Conservation (phyloP, 2,329 filamentous ascomycete species). For the Waltergamsia citrina region DNA sequence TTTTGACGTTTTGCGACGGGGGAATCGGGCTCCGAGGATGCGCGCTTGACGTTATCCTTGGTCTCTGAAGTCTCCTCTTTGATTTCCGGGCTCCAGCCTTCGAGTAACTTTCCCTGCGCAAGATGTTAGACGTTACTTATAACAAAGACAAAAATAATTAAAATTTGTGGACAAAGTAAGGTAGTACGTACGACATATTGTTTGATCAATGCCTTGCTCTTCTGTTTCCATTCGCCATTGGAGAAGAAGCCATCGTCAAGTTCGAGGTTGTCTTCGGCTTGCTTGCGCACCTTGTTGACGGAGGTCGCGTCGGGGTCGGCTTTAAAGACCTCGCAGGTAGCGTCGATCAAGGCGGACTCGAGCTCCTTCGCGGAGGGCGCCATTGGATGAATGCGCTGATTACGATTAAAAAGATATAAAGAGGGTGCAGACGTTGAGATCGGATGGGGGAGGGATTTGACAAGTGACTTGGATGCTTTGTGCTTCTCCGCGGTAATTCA, state of each 20-base stretch:
- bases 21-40: constrained; percentile 21
- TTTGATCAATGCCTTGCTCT: constrained; percentile 49
- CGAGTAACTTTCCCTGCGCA: constrained; percentile 23
- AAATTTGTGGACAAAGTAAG: too few species aligned
- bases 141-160: too few species aligned
- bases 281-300: constrained; percentile 47
- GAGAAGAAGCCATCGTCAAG: constrained; percentile 43
- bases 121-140: too few species aligned
- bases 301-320: constrained; percentile 36
- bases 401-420: constrained; percentile 88
- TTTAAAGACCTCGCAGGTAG: constrained; percentile 35
- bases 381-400: constrained; percentile 70
- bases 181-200: constrained; percentile 36
- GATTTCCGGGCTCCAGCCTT: constrained; percentile 21
- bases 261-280: constrained; percentile 35
- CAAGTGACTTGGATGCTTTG: too few species aligned
- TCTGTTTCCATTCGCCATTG: constrained; percentile 42
- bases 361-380: constrained; percentile 30
- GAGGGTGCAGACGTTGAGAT: too few species aligned
- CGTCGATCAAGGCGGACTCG: constrained; percentile 34
- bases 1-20: constrained; percentile 29
- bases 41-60: constrained; percentile 21
- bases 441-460: too few species aligned
- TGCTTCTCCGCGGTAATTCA: too few species aligned
- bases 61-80: constrained; percentile 14